A percentile compares a stretch with the other conserved stretches of the same genome.
Evolutionary conservation across 2,329 filamentous ascomycete species (phyloP).

Genomic region (Colletotrichum sp.): DNA sequence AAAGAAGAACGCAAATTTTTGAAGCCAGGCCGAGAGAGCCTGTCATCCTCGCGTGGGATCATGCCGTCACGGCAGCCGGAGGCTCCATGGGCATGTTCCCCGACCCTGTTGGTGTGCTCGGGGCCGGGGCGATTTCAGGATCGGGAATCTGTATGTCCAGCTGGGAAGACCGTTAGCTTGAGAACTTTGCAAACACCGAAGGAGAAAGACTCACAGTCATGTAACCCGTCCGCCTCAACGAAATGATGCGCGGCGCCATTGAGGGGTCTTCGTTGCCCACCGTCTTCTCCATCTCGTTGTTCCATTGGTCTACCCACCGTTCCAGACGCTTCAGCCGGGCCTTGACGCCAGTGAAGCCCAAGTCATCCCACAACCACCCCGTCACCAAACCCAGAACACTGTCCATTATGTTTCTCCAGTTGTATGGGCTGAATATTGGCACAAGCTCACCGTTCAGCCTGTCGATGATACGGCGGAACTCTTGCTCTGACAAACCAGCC

Average conservation of each 20-base stretch:
- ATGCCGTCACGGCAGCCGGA: conserved; percentile 8
- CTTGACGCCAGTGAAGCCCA: conserved; percentile 81
- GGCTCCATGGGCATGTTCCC: conserved; percentile 17
- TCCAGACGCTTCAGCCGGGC: conserved; percentile 73
- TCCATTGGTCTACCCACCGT: conserved; percentile 87
- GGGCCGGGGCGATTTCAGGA: conserved; percentile 68
- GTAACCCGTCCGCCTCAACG: conserved; percentile 83
- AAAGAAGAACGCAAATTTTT: neutral
- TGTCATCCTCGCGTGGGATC: neutral
- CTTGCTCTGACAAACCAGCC: conserved; percentile 78
- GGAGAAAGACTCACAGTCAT: conserved; percentile 67
- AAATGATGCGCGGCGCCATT: conserved; percentile 73
- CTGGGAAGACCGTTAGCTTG: conserved; percentile 44
- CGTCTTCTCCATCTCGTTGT: conserved; percentile 69
- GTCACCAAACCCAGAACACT: conserved; percentile 80
- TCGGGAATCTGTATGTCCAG: conserved; percentile 84
- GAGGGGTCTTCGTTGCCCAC: conserved; percentile 54
- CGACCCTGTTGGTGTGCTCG: conserved; percentile 39
- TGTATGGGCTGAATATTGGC: conserved; percentile 81
- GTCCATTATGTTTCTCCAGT: conserved; percentile 79
- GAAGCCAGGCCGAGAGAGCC: neutral
- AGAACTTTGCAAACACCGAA: neutral
- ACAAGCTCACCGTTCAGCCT: conserved; percentile 81
- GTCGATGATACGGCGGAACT: conserved; percentile 83
- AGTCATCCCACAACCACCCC: conserved; percentile 94